Evolutionary conservation across 805 yeast genomes (phyloP).

Genomic region (Blastobotrys mokoenaii): DNA sequence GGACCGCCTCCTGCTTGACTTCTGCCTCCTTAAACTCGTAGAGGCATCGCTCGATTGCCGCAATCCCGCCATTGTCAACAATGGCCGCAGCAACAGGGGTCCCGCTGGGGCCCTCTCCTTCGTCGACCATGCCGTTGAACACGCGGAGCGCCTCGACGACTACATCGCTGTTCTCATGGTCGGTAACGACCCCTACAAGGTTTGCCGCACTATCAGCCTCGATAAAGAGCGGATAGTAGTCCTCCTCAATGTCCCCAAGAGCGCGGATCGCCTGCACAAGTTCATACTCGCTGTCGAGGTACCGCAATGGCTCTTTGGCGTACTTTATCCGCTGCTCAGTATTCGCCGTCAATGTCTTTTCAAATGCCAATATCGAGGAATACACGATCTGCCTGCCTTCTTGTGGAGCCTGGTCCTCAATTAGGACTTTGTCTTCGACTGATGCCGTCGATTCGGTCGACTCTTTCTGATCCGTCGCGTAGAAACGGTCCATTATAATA

Average conservation of each 20-base stretch:
- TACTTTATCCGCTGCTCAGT: constrained; percentile 13
- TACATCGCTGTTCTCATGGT: constrained; percentile 18
- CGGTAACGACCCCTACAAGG: constrained; percentile 9
- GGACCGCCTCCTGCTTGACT: neutral
- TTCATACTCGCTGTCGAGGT: constrained; percentile 19
- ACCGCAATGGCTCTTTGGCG: constrained; percentile 19
- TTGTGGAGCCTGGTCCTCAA: constrained; percentile 7
- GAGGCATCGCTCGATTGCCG: neutral
- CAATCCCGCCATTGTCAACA: neutral
- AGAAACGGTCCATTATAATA: neutral
- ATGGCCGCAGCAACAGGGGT: neutral
- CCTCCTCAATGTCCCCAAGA: constrained; percentile 11
- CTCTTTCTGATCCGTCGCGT: neutral
- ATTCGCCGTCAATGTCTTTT: constrained; percentile 15
- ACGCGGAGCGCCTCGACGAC: constrained; percentile 7
- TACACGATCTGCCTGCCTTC: neutral
- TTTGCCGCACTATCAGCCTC: constrained; percentile 8
- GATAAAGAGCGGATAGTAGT: constrained; percentile 3
- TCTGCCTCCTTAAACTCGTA: neutral
- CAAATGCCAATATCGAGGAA: constrained; percentile 21
- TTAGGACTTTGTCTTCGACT: constrained; percentile 3
- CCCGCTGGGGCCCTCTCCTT: neutral
- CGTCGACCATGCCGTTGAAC: constrained; percentile 11
- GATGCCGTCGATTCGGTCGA: constrained; percentile 9
- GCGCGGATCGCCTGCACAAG: constrained; percentile 14